Percentiles rank a stretch among this genome's conserved stretches.
Evolutionary conservation across 148 eudicot species (phyloP).

Genomic region (Limonium bicolor): DNA sequence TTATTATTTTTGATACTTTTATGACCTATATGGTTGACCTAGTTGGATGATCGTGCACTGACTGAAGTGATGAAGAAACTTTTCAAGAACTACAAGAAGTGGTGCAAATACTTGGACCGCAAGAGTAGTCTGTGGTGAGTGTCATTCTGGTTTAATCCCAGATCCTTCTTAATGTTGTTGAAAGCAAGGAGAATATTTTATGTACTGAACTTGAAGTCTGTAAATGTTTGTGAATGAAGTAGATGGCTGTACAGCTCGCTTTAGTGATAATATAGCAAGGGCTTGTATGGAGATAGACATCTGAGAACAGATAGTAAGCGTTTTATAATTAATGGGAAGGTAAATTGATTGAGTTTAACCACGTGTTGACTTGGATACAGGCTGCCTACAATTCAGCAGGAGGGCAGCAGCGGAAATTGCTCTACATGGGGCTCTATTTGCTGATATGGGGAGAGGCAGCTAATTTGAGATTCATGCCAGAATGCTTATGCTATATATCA

Average conservation of each 20-base stretch:
- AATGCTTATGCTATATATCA: slow-evolving; percentile 98
- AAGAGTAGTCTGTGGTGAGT: slow-evolving; percentile 97
- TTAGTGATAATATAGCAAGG: too few species aligned
- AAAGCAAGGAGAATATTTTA: too few species aligned
- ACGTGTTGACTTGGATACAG: slow-evolving; percentile 27
- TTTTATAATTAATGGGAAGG: too few species aligned
- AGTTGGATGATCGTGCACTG: slow-evolving; percentile 97
- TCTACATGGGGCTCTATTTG: slow-evolving; percentile 95
- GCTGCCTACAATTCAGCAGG: slow-evolving; percentile 97
- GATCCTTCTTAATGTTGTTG: too few species aligned
- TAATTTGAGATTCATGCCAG: slow-evolving; percentile 98
- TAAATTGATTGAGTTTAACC: too few species aligned
- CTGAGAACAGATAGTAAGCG: too few species aligned
- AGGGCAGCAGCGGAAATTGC: slow-evolving; percentile 91
- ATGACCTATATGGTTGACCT: slow-evolving; percentile 5
- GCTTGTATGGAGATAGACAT: too few species aligned
- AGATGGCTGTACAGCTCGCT: too few species aligned
- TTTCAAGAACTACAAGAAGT: slow-evolving; percentile 92
- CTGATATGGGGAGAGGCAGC: slow-evolving; percentile 99
- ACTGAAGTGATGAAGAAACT: slow-evolving; percentile 96
- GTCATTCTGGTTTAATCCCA: too few species aligned
- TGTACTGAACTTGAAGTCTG: too few species aligned
- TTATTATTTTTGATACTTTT: background rate
- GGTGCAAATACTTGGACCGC: slow-evolving; percentile 99
- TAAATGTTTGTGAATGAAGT: too few species aligned